Base-by-base conservation (phyloP, 1,284 basidiomycete genomes). In the Ceratobasidium sp. region DNA sequence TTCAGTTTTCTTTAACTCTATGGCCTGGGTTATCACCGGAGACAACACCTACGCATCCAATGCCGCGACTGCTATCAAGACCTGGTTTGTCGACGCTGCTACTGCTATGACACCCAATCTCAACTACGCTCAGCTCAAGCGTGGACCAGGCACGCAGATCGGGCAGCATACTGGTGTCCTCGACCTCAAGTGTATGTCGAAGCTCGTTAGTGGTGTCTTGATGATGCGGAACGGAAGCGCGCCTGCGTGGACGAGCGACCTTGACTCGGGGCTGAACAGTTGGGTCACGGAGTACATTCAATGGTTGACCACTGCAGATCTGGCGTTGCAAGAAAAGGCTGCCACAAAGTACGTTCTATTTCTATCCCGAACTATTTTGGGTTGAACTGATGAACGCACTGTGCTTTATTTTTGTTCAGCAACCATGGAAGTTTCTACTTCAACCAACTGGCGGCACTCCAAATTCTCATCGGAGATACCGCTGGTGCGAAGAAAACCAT, bases 381-480 rank as follows among this genome's bases (percentile, higher is more conserved):
- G 14, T n/a, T 38, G 35, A 38, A n/a, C n/a, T 38, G n/a, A 23
- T 35, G 18, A 30, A 49, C 16, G 46, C 46, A 18, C 16, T 9
- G 18, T 9, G 43, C 30, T 50, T 26, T 18, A 8, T 52, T 16
- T 23, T 43, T 2, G 9, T 30, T 72, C 43, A 76, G 76, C 73
- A 78, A 78, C 69, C 77, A 79, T 44, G 77, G 76, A 4, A 76
- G 76, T 6, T 80, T 78, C 73, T 78, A 69, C 74, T 85, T 82
- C 76, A 85, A 84, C 74, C 87, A 88, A 75, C 78, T 85, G 0
- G 83, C 84, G 2, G 81, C 86, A 0, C 77, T 87, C 64, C 84
- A 87, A 75, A 77, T 88, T n/a, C 77, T 88, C 11, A 78, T 83
- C 14, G 82, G 83, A 46, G 85, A 88, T 75, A 76, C 76, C 0